Percentiles rank a stretch among this genome's conserved stretches.
phyloP scores from a whole-genome alignment of 768 basidiomycete genomes.

The Cantharellus cinnabarinus region DNA sequence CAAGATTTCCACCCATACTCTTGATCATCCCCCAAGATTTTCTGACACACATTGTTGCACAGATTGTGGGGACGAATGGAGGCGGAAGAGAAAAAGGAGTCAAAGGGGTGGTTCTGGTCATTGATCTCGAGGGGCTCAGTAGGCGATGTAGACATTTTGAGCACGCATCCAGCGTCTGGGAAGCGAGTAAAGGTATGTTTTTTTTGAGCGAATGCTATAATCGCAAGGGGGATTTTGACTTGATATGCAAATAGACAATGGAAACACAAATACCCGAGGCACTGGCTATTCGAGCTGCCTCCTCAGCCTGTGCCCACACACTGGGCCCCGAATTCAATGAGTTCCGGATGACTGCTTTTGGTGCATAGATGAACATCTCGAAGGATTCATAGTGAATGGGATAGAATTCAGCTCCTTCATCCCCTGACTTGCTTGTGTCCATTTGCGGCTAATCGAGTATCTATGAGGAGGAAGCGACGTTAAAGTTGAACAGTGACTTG shows the following conservation, averaged over 20 bases:
- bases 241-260: constrained; percentile 2
- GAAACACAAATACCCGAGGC: constrained; percentile 4
- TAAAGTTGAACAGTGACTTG: too few species aligned
- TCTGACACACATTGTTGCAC: not conserved
- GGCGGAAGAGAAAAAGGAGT: constrained; percentile 26
- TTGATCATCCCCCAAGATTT: not conserved
- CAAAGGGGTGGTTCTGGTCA: constrained; percentile 8
- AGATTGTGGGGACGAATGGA: constrained; percentile 59
- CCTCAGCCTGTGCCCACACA: not conserved
- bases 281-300: constrained; percentile 7
- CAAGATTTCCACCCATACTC: constrained; percentile 18
- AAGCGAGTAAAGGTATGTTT: constrained; percentile 47
- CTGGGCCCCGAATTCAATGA: not conserved
- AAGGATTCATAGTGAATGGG: not conserved
- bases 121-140: not conserved
- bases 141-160: constrained; percentile 35
- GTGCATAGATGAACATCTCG: too few species aligned
- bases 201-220: not conserved
- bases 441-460: too few species aligned
- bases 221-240: not conserved
- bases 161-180: constrained; percentile 61
- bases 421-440: not conserved
- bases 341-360: not conserved
- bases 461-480: too few species aligned
- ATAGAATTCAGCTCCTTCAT: not conserved